These are phyloP conservation scores for Massarina eburnea DNA, from an alignment of 2,329 filamentous ascomycete genomes.

Conservation along the genomic window DNA sequence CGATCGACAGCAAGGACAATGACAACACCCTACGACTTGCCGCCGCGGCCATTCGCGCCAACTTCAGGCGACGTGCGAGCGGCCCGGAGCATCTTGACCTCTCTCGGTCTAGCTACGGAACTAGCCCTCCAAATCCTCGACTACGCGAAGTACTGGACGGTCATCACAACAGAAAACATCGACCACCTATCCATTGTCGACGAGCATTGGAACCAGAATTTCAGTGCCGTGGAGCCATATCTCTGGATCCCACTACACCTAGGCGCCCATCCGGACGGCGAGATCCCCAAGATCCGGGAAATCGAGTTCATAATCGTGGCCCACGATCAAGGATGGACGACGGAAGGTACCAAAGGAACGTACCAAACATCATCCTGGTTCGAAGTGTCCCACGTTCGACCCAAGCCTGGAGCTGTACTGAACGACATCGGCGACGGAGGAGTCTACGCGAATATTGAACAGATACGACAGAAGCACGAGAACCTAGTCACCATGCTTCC, in stretches of 20 bases:
- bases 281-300: slow-evolving; percentile 12
- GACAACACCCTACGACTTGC: neutral
- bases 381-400: slow-evolving; percentile 14
- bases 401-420: neutral
- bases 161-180: neutral
- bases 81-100: slow-evolving; percentile 7
- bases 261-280: neutral
- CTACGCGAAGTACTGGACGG: slow-evolving; percentile 17
- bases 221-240: slow-evolving; percentile 9
- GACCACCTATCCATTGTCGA: slow-evolving; percentile 6
- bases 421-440: neutral
- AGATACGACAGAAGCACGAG: neutral
- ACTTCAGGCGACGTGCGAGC: slow-evolving; percentile 3
- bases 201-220: slow-evolving; percentile 7
- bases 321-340: slow-evolving; percentile 26
- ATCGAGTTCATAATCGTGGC: slow-evolving; percentile 20
- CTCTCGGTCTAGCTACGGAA: slow-evolving; percentile 14
- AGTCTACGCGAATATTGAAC: neutral
- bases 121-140: slow-evolving; percentile 18
- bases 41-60: slow-evolving; percentile 1
- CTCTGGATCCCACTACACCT: slow-evolving; percentile 4
- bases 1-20: no score
- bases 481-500: slow-evolving; percentile 3
- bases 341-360: slow-evolving; percentile 11
- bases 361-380: slow-evolving; percentile 25